Evolutionary conservation across 805 yeast species (phyloP).

Genomic region (Zygoascus bituminiphila): DNA sequence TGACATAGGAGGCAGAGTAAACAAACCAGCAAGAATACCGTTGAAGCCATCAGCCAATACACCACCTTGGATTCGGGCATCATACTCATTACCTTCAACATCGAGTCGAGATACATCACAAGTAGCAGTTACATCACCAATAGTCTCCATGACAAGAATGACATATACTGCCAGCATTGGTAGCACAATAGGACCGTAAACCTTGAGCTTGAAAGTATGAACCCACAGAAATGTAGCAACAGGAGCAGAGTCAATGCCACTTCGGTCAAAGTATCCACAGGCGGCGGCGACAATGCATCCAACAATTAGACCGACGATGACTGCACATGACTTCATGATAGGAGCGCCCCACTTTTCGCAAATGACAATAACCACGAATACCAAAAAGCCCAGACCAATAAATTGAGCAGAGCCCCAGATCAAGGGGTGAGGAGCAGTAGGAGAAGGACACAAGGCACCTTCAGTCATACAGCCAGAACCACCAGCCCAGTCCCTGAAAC

Average conservation of each 20-base stretch:
- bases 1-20: conserved; percentile 83
- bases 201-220: conserved; percentile 64
- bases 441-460: conserved; percentile 37
- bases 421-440: conserved; percentile 45
- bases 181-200: conserved; percentile 79
- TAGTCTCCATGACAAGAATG: conserved; percentile 83
- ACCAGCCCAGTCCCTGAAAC: conserved; percentile 81
- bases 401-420: conserved; percentile 85
- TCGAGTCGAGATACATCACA: conserved; percentile 82
- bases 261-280: conserved; percentile 63
- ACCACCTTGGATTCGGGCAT: conserved; percentile 88
- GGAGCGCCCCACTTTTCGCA: conserved; percentile 90
- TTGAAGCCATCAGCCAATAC: conserved; percentile 81
- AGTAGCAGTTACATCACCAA: conserved; percentile 92
- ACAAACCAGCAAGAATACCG: conserved; percentile 66
- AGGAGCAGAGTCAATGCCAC: conserved; percentile 60
- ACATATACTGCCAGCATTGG: conserved; percentile 80
- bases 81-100: conserved; percentile 74
- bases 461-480: conserved; percentile 49
- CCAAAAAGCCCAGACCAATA: conserved; percentile 81
- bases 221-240: conserved; percentile 83
- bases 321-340: conserved; percentile 90
- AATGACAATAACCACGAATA: conserved; percentile 61
- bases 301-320: conserved; percentile 70
- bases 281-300: conserved; percentile 94